Evolutionary conservation across 805 yeast genomes (phyloP), one percentile per base, ranked within the genome.

Genomic region (Wickerhamiella allomyrinae): DNA sequence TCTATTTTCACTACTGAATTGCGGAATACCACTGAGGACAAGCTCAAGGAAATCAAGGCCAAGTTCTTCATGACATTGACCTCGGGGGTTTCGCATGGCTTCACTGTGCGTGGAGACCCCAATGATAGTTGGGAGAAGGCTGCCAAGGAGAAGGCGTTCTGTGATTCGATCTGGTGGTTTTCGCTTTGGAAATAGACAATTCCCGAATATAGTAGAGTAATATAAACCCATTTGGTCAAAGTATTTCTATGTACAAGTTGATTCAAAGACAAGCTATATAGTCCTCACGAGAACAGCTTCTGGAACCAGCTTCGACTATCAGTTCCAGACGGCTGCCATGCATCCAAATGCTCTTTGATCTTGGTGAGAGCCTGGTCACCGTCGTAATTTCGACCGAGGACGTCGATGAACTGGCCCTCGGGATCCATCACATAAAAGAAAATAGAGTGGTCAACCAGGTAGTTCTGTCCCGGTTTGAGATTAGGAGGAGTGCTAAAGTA

Each of bases 371-470:
- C 95, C 47, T 78, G 77, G 17, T 68, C 70, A 20, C 86, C 87
- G 44, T 78, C 83, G 51, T 78, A 83, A 55, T 89, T 89, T 60
- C 94, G 77, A 42, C 98, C 98, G 51, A 89, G 68, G 6, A 91
- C 97, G 59, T 89, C 95, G 39, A 89, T 81, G 57, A 85, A 91
- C 57, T 84, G 76, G 38, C 97, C 98, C 58, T 91, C 95, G n/a
- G 95, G 87, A 59, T 91, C 97, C 96, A 91, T 89, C 54, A 91
- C 67, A 57, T 91, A 91, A 64, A 89, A 89, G 74, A 91, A 91
- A 45, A 91, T 86, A 3, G 97, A 89, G 62, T 91, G 98, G 58
- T 91, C 98, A 24, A 91, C 98, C 47, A 91, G 69, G 58, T 91
- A 91, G 54, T 91, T 95, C 62, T 91, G 94, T 15, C 96, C 97